Conservation (phyloP, 2,329 filamentous ascomycete genomes). For the Cadophora gregata region DNA sequence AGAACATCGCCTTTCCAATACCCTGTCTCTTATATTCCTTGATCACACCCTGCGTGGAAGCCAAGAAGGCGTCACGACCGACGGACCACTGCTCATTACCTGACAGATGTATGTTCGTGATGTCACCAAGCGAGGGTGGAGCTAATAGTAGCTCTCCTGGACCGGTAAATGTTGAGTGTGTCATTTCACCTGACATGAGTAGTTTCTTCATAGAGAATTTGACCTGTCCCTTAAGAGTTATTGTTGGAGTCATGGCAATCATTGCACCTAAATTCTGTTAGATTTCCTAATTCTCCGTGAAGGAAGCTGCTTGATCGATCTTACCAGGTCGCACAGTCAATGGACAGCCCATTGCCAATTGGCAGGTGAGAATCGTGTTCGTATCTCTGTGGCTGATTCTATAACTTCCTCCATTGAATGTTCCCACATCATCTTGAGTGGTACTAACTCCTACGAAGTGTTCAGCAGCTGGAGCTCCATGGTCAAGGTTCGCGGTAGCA, state of each 20-base stretch:
- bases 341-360: constrained; percentile 88
- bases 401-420: constrained; percentile 95
- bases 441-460: constrained; percentile 70
- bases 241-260: constrained; percentile 92
- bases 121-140: constrained; percentile 80
- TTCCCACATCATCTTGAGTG: constrained; percentile 84
- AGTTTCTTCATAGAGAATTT: constrained; percentile 94
- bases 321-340: constrained; percentile 77
- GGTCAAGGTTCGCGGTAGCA: constrained; percentile 43
- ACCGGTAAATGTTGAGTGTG: constrained; percentile 80
- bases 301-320: neutral
- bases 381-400: constrained; percentile 90
- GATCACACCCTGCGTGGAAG: constrained; percentile 83
- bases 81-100: constrained; percentile 82
- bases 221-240: constrained; percentile 81
- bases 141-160: constrained; percentile 90
- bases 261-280: constrained; percentile 66
- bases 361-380: constrained; percentile 88
- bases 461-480: constrained; percentile 47
- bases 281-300: neutral
- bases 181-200: constrained; percentile 80
- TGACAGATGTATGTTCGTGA: constrained; percentile 77
- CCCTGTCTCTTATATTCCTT: constrained; percentile 89
- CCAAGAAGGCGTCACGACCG: constrained; percentile 85
- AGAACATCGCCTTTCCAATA: constrained; percentile 89